A percentile compares a stretch with the other conserved stretches of the same genome.
Conservation (phyloP, 495 filamentous ascomycete genomes). For the Clavariopsis aquatica region DNA sequence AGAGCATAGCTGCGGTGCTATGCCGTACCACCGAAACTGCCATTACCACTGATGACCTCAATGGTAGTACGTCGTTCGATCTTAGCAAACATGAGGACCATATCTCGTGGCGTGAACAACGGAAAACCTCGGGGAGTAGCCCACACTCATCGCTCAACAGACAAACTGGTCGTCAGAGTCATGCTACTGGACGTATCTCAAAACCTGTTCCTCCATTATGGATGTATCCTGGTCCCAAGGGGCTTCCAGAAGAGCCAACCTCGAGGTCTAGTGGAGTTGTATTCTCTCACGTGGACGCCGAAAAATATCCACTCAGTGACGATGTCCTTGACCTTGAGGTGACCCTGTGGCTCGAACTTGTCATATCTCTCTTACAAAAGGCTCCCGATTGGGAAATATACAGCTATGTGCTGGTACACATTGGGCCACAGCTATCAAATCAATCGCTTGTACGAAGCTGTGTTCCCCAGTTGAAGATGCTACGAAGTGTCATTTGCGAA, state of each 20-base stretch:
- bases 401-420: constrained; percentile 82
- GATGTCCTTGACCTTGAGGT: constrained; percentile 57
- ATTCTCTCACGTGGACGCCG: constrained; percentile 41
- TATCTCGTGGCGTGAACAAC: constrained; percentile 27
- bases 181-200: constrained; percentile 35
- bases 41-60: constrained; percentile 27
- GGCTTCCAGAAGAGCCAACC: constrained; percentile 51
- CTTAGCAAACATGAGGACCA: constrained; percentile 28
- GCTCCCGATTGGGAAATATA: constrained; percentile 92
- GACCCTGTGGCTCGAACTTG: constrained; percentile 71
- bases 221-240: constrained; percentile 55
- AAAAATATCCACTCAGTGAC: constrained; percentile 22
- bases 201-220: constrained; percentile 57
- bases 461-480: constrained; percentile 68
- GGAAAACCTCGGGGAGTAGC: constrained; percentile 34
- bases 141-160: constrained; percentile 43
- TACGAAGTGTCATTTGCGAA: constrained; percentile 78
- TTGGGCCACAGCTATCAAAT: constrained; percentile 87
- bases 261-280: constrained; percentile 41
- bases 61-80: constrained; percentile 25
- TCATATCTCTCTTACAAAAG: constrained; percentile 72
- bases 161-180: constrained; percentile 40
- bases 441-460: constrained; percentile 77
- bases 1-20: constrained; percentile 68
- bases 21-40: constrained; percentile 61